Conservation (phyloP, 768 basidiomycete species). For the Pisolithus microcarpus region DNA sequence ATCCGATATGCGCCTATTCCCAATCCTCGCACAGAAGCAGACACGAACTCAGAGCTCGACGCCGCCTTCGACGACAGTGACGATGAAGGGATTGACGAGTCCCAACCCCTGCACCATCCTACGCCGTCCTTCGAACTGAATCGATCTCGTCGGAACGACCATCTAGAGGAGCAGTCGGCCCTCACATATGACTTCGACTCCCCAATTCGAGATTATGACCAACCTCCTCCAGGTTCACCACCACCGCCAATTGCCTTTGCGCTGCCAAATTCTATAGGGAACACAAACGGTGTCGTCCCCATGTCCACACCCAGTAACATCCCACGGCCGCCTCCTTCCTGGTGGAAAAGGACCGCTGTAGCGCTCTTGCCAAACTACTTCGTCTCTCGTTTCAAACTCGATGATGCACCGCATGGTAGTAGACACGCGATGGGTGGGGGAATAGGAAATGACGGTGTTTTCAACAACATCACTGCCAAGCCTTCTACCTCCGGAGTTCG, state of each 20-base stretch:
- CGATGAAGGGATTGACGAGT: conserved; percentile 48
- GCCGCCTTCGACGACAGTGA: conserved; percentile 82
- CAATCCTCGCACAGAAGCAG: conserved; percentile 43
- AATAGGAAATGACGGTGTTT: conserved; percentile 81
- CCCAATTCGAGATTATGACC: conserved; percentile 58
- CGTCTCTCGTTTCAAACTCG: conserved; percentile 39
- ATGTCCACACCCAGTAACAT: conserved; percentile 30
- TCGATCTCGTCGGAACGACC: conserved; percentile 15
- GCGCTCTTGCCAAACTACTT: conserved; percentile 51
- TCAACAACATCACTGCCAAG: conserved; percentile 92
- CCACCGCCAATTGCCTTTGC: conserved; percentile 57
- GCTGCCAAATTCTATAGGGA: conserved; percentile 65
- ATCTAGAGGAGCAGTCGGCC: conserved; percentile 14
- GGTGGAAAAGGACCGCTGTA: conserved; percentile 53
- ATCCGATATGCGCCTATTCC: conserved; percentile 66
- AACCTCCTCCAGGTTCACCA: conserved; percentile 79
- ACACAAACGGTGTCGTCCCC: conserved; percentile 67
- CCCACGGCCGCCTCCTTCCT: conserved; percentile 26
- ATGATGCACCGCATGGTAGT: conserved; percentile 30
- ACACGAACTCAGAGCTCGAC: conserved; percentile 62
- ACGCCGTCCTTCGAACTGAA: conserved; percentile 10
- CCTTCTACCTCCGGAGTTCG: conserved; percentile 48
- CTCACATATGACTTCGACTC: conserved; percentile 74
- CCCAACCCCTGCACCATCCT: conserved; percentile 44
- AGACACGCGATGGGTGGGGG: conserved; percentile 50